phyloP scores from a whole-genome alignment of 352 stramenopile genomes.

The Phytopythium helicoides region DNA sequence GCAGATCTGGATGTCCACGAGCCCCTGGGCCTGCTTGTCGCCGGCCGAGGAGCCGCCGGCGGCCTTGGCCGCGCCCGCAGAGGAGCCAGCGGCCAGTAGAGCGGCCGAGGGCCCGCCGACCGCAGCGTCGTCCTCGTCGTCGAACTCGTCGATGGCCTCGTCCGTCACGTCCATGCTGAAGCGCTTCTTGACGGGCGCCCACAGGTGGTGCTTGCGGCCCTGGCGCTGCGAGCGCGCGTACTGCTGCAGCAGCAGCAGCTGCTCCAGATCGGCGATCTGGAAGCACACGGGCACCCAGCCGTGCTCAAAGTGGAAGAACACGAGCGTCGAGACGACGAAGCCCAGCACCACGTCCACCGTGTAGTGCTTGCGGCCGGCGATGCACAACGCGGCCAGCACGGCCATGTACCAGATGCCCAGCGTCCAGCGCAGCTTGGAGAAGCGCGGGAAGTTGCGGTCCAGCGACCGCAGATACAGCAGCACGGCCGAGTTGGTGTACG shows the following conservation, averaged over 20 bases:
- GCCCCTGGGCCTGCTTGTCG: conserved; percentile 1
- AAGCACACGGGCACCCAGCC: conserved; percentile 60
- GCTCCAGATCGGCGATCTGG: conserved; percentile 26
- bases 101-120: conserved; percentile 18
- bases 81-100: conserved; percentile 9
- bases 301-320: conserved; percentile 84
- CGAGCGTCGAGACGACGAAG: conserved; percentile 54
- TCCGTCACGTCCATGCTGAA: conserved; percentile 57
- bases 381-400: conserved; percentile 48
- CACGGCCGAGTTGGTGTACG: conserved; percentile 66
- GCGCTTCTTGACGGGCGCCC: conserved; percentile 26
- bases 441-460: conserved; percentile 48
- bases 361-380: conserved; percentile 73
- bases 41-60: too few relatives aligned
- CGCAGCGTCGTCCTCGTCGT: conserved; percentile 26
- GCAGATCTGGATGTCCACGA: conserved; percentile 45
- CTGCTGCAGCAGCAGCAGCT: conserved; percentile 26
- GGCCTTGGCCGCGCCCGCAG: too few relatives aligned
- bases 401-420: conserved; percentile 51
- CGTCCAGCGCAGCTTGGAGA: conserved; percentile 51
- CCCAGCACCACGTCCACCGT: conserved; percentile 77
- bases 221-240: conserved; percentile 24
- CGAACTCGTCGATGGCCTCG: conserved; percentile 35
- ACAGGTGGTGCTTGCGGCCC: conserved; percentile 21
- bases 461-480: conserved; percentile 63